phyloP scores from a whole-genome alignment of 2,329 filamentous ascomycete genomes.

The Hypoxylon sp. region DNA sequence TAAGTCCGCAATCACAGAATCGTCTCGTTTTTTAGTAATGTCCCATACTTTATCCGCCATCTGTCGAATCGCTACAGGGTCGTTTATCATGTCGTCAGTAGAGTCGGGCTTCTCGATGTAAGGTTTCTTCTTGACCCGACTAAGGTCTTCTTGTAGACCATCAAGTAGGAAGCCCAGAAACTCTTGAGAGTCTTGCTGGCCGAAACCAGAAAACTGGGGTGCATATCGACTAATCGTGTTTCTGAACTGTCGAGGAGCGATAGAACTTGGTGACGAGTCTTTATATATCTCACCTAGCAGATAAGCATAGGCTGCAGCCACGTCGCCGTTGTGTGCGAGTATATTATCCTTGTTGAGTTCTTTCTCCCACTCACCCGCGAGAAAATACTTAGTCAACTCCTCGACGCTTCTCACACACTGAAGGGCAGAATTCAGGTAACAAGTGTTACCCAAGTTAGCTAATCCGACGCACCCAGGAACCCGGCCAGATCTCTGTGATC shows the following conservation, averaged over 20 bases:
- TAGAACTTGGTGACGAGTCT: conserved; percentile 74
- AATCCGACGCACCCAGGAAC: conserved; percentile 85
- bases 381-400: conserved; percentile 92
- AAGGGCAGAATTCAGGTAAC: conserved; percentile 98
- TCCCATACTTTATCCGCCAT: conserved; percentile 93
- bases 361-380: conserved; percentile 78
- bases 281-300: conserved; percentile 85
- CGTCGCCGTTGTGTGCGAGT: conserved; percentile 85
- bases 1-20: conserved; percentile 94
- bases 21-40: conserved; percentile 92
- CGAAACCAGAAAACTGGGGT: conserved; percentile 91
- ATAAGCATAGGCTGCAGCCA: conserved; percentile 86
- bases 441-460: conserved; percentile 94
- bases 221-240: conserved; percentile 83
- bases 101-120: conserved; percentile 98
- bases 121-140: conserved; percentile 93
- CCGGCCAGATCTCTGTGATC: conserved; percentile 77
- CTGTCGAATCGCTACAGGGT: conserved; percentile 82
- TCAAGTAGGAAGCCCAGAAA: conserved; percentile 96
- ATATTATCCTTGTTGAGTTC: conserved; percentile 91
- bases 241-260: conserved; percentile 87
- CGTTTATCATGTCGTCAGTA: conserved; percentile 92
- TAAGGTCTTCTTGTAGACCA: conserved; percentile 94
- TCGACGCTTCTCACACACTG: conserved; percentile 95
- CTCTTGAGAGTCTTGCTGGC: conserved; percentile 97